Base-by-base conservation (phyloP, 2,329 filamentous ascomycete genomes). In the Stagonosporopsis cucurbitacearum region DNA sequence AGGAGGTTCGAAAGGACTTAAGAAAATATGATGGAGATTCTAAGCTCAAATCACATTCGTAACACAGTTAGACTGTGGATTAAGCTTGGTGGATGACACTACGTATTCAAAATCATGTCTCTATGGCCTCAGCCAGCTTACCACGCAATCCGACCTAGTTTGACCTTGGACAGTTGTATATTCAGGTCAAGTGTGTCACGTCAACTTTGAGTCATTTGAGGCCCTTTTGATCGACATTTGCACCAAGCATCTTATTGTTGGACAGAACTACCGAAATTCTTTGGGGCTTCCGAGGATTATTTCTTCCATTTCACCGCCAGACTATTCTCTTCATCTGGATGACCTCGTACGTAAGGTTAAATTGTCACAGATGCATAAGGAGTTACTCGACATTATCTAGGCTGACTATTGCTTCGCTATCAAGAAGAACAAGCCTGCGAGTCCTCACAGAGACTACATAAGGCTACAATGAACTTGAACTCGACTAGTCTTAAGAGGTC, bases 1-100 rank as follows among this genome's bases (percentile, higher is more conserved):
- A 69, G 54, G 75, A 82, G 63, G 84, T 83, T 0, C 70, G 84
- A 30, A 65, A 77, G 39, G 79, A 84, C 40, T 63, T 86, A 23
- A 76, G 80, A 57, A 75, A 79, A 50, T 83, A 83, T 50, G 77
- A 82, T 8, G 82, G 83, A 1, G 81, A 84, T 67, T 83, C 79
- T 20, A 78, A 81, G 65, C 84, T 84, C 62, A 74, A 80, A 36
- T 82, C 85, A 80, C 69, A 66, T 51, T 64, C 63, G 1, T 70
- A 37, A 13, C 39, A 47, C 23, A n/a, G 15, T 11, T 47, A 39
- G 33, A 35, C 13, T n/a, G 3, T 6, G 13, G 25, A 7, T 7
- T 9, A 1, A 26, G 25, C 25, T 6, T 9, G 25, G 4, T 26
- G 25, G 6, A 26, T 7, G 25, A 26, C 25, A 26, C 25, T 26